Percentiles rank a stretch among this genome's conserved stretches.
phyloP scores from a whole-genome alignment of 2,329 filamentous ascomycete genomes.

The Fusarium algeriense region DNA sequence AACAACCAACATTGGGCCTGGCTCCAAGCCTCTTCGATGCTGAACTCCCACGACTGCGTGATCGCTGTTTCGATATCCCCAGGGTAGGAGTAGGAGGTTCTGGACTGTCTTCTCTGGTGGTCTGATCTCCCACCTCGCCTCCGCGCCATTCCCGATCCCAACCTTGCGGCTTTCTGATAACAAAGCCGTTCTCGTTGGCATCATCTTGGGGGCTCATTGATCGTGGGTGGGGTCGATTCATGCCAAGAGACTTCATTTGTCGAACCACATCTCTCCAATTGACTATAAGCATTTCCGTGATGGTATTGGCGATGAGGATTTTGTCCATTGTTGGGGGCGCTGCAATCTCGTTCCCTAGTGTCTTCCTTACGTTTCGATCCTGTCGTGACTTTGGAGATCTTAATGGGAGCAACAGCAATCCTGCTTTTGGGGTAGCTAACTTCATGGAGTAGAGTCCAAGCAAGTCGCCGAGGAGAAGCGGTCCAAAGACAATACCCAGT shows the following conservation, averaged over 20 bases:
- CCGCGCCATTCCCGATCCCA: conserved; percentile 48
- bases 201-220: conserved; percentile 23
- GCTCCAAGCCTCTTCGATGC: conserved; percentile 39
- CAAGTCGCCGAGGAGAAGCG: conserved; percentile 70
- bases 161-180: conserved; percentile 53
- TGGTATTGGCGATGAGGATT: conserved; percentile 67
- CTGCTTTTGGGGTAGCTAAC: conserved; percentile 56
- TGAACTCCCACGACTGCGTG: conserved; percentile 37
- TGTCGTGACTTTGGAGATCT: conserved; percentile 57
- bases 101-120: conserved; percentile 48
- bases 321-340: conserved; percentile 62
- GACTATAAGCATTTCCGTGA: conserved; percentile 74
- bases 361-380: conserved; percentile 42
- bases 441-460: conserved; percentile 65
- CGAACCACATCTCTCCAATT: conserved; percentile 74
- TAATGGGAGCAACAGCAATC: conserved; percentile 58
- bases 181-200: conserved; percentile 55
- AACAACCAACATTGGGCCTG: conserved; percentile 41
- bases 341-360: conserved; percentile 9
- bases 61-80: conserved; percentile 40
- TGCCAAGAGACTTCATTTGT: conserved; percentile 66
- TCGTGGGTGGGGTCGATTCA: conserved; percentile 41
- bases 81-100: conserved; percentile 54
- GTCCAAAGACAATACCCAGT: conserved; percentile 74
- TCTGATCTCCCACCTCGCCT: conserved; percentile 18